Evolutionary conservation across 129 eudicot species (phyloP).

Genomic region (Arctium minus): DNA sequence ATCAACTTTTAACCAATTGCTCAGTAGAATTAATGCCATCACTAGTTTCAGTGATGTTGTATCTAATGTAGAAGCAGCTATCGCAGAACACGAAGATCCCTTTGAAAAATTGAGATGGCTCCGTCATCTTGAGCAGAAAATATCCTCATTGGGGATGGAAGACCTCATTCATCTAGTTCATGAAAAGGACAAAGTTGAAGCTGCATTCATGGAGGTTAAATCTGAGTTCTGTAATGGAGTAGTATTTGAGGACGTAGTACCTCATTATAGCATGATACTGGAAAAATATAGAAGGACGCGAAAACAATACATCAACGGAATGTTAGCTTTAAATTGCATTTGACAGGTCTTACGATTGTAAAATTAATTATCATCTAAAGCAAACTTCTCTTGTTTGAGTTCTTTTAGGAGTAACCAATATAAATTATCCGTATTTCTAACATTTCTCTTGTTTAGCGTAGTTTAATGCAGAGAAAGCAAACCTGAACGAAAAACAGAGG

Average conservation of each 20-base stretch:
- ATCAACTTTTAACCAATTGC: conserved; percentile 35
- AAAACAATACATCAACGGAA: conserved; percentile 57
- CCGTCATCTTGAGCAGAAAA: conserved; percentile 32
- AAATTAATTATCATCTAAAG: neutral
- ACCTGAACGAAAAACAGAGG: neutral
- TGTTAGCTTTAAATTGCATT: conserved; percentile 40
- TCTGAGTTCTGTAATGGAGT: conserved; percentile 54
- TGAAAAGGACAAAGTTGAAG: conserved; percentile 43
- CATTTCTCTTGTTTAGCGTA: conserved; percentile 10
- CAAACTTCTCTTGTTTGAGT: neutral
- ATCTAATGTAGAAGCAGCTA: conserved; percentile 31
- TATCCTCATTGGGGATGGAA: conserved; percentile 11
- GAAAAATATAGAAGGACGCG: conserved; percentile 56
- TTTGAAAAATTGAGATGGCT: conserved; percentile 54
- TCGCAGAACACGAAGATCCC: conserved; percentile 47
- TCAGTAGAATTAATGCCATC: conserved; percentile 26
- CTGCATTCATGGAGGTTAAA: conserved; percentile 48
- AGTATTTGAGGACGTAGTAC: conserved; percentile 42
- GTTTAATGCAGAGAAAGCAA: conserved; percentile 5
- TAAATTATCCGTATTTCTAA: neutral
- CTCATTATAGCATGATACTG: conserved; percentile 39
- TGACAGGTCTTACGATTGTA: neutral
- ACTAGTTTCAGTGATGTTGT: conserved; percentile 34
- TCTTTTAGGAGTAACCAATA: neutral
- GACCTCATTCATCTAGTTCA: conserved; percentile 22